Evolutionary conservation across 2,329 filamentous ascomycete genomes (phyloP).

Genomic region (Talaromyces sp.): DNA sequence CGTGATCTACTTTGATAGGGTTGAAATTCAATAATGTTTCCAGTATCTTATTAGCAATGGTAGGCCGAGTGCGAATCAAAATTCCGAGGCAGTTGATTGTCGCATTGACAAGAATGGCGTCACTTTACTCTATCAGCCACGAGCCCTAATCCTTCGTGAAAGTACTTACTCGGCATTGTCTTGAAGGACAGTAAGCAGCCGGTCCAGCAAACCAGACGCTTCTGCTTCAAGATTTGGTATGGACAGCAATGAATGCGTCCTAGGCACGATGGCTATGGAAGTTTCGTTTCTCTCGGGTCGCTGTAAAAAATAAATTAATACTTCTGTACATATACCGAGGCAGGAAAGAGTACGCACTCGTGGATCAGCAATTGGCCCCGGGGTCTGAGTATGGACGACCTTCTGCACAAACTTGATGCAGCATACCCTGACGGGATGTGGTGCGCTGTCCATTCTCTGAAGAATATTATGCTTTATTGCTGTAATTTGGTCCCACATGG

Average conservation of each 20-base stretch:
- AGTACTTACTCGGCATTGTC: slow-evolving; percentile 70
- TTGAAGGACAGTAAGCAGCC: slow-evolving; percentile 79
- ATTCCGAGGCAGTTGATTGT: slow-evolving; percentile 85
- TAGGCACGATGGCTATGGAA: slow-evolving; percentile 79
- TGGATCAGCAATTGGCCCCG: slow-evolving; percentile 75
- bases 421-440: slow-evolving; percentile 77
- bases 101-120: slow-evolving; percentile 83
- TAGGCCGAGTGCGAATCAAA: slow-evolving; percentile 75
- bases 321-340: not conserved
- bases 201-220: slow-evolving; percentile 83
- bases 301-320: slow-evolving; percentile 36
- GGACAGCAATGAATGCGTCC: slow-evolving; percentile 76
- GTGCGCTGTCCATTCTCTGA: slow-evolving; percentile 77
- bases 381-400: slow-evolving; percentile 86
- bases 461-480: slow-evolving; percentile 87
- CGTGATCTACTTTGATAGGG: slow-evolving; percentile 74
- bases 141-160: not conserved
- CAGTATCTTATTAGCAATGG: slow-evolving; percentile 79
- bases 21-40: slow-evolving; percentile 87
- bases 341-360: slow-evolving; percentile 58
- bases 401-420: slow-evolving; percentile 97
- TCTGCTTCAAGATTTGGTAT: slow-evolving; percentile 85
- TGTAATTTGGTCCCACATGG: slow-evolving; percentile 83
- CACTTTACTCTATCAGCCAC: slow-evolving; percentile 50
- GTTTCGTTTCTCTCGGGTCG: slow-evolving; percentile 75